Evolutionary conservation across 2,329 filamentous ascomycete species (phyloP).

Genomic region (Curvularia sp.): DNA sequence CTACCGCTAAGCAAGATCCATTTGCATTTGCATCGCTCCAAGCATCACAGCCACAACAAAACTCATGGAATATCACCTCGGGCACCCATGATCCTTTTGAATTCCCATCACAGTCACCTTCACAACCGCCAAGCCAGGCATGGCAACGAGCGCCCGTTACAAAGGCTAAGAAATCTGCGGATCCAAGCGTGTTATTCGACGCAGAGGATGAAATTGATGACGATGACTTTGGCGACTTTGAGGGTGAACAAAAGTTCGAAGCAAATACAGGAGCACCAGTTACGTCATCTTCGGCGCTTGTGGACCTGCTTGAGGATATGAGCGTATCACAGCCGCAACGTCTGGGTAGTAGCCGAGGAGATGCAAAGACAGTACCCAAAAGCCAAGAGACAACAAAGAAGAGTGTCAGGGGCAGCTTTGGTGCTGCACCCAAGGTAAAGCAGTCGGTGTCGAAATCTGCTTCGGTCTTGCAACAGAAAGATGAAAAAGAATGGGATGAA

Average conservation of each 20-base stretch:
- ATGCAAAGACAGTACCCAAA: background rate
- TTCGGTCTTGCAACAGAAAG: constrained; percentile 20
- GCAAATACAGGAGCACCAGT: constrained; percentile 8
- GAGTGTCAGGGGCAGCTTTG: constrained; percentile 23
- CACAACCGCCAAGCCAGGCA: constrained; percentile 19
- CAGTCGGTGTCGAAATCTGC: constrained; percentile 8
- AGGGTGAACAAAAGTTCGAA: constrained; percentile 28
- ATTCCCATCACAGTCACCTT: constrained; percentile 10
- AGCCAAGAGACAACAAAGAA: constrained; percentile 16
- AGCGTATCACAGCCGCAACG: constrained; percentile 31
- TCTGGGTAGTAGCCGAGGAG: constrained; percentile 7
- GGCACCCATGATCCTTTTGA: constrained; percentile 24
- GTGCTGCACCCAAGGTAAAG: constrained; percentile 19
- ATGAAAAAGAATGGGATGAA: constrained; percentile 57
- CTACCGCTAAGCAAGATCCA: constrained; percentile 26
- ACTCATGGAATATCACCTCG: constrained; percentile 14
- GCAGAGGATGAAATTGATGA: constrained; percentile 47
- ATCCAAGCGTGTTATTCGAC: constrained; percentile 52
- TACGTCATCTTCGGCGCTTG: constrained; percentile 27
- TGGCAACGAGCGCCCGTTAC: constrained; percentile 40
- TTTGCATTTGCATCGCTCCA: constrained; percentile 26
- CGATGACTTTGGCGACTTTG: constrained; percentile 51
- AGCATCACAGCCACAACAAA: constrained; percentile 21
- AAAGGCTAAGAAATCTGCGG: constrained; percentile 43
- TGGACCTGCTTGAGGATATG: constrained; percentile 40